Conservation (phyloP, 768 basidiomycete genomes). For the Rhizopogon sp. region DNA sequence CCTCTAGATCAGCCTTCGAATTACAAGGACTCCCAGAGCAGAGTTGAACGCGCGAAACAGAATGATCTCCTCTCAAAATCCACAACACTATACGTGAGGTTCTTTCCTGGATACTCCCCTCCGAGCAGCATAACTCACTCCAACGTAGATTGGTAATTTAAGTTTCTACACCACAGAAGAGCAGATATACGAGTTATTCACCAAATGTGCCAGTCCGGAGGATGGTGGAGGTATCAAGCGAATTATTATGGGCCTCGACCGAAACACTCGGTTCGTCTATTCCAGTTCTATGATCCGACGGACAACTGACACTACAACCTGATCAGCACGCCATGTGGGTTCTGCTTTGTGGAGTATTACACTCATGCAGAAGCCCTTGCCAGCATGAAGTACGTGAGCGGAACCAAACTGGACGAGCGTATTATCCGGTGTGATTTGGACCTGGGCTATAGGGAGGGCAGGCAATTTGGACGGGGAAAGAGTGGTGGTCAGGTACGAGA, state of each 20-base stretch:
- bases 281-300: background rate
- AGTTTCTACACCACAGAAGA: conserved; percentile 96
- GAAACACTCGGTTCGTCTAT: conserved; percentile 67
- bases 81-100: conserved; percentile 84
- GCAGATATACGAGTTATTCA: conserved; percentile 91
- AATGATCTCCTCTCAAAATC: conserved; percentile 79
- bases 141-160: conserved; percentile 75
- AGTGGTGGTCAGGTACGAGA: conserved; percentile 96
- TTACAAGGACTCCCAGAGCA: conserved; percentile 91
- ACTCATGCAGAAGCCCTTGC: conserved; percentile 91
- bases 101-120: conserved; percentile 11
- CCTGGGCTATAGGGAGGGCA: conserved; percentile 91
- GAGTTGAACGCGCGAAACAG: conserved; percentile 74
- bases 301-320: conserved; percentile 4
- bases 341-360: conserved; percentile 97
- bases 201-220: conserved; percentile 83
- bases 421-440: conserved; percentile 98
- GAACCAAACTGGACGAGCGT: conserved; percentile 98
- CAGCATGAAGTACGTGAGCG: conserved; percentile 89
- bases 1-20: conserved; percentile 92
- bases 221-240: conserved; percentile 89
- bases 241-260: conserved; percentile 93
- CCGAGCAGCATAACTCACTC: conserved; percentile 11
- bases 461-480: conserved; percentile 96
- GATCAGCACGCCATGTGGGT: conserved; percentile 83